phyloP scores from a whole-genome alignment of 73 alveolate species.

The Paramecium caudatum region DNA sequence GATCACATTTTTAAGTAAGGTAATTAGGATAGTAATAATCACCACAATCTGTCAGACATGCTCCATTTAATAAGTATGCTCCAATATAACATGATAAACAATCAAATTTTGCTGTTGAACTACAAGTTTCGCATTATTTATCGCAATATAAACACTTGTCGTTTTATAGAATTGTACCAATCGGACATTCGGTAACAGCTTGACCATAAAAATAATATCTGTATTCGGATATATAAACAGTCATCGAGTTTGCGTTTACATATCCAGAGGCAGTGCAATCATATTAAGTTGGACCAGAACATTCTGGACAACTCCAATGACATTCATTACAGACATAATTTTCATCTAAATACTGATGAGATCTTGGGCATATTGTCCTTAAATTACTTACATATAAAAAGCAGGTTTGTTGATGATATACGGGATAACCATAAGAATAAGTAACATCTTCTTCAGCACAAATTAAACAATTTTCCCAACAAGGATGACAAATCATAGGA shows the following conservation, averaged over 20 bases:
- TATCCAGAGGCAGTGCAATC: conserved; percentile 33
- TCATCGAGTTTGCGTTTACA: too few relatives aligned
- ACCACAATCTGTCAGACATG: not conserved
- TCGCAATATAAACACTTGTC: not conserved
- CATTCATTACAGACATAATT: not conserved
- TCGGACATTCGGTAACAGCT: not conserved
- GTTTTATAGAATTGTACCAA: not conserved
- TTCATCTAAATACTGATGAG: not conserved
- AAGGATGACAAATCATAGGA: too few relatives aligned
- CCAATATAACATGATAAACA: not conserved
- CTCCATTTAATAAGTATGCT: not conserved
- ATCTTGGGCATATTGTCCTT: too few relatives aligned
- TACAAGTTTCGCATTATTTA: not conserved
- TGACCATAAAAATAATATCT: not conserved
- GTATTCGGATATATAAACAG: not conserved
- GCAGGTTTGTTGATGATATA: too few relatives aligned
- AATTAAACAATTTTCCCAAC: too few relatives aligned
- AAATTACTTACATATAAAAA: too few relatives aligned
- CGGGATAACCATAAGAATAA: not conserved
- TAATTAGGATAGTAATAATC: not conserved
- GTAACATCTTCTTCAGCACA: too few relatives aligned
- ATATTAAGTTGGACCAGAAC: conserved; percentile 7
- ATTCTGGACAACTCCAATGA: conserved; percentile 15
- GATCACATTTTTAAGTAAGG: not conserved
- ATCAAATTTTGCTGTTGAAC: not conserved